These are phyloP conservation scores for Crithidia brevicula DNA, from an alignment of 208 protist genomes.

Conservation along the genomic window DNA sequence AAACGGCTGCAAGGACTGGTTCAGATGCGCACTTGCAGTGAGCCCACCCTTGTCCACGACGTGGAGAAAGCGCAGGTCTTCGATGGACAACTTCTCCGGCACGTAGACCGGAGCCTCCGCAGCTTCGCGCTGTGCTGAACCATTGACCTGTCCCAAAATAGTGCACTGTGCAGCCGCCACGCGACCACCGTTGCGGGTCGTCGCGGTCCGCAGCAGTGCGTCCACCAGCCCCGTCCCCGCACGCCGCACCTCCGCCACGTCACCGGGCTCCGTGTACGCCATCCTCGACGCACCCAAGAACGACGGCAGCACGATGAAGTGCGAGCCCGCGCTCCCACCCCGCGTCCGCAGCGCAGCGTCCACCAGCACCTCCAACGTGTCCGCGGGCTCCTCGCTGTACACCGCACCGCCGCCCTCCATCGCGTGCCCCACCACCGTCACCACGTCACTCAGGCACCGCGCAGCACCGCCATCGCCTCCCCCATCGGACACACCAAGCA, in stretches of 20 bases:
- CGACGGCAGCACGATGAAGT: constrained; percentile 26
- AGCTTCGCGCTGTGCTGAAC: too few species aligned
- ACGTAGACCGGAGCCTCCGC: background rate
- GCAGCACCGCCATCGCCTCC: background rate
- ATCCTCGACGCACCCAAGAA: constrained; percentile 13
- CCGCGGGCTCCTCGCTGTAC: background rate
- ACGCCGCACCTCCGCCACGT: constrained; percentile 9
- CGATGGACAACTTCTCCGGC: background rate
- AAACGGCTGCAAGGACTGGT: constrained; percentile 15
- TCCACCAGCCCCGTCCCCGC: constrained; percentile 20
- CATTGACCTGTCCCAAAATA: constrained; percentile 20
- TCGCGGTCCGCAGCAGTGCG: constrained; percentile 28
- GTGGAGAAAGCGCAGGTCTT: background rate
- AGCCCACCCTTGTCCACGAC: constrained; percentile 31
- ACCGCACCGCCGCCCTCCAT: background rate
- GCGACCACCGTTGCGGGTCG: constrained; percentile 35
- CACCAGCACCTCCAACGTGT: constrained; percentile 19
- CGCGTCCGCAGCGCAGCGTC: constrained; percentile 21
- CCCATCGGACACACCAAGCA: background rate
- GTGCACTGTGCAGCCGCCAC: constrained; percentile 43
- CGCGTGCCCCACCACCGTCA: constrained; percentile 11
- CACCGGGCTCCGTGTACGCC: constrained; percentile 19
- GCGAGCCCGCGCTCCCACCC: constrained; percentile 10
- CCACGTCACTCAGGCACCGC: constrained; percentile 8
- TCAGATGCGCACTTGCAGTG: constrained; percentile 1